Percentiles rank a stretch among this genome's conserved stretches.
phyloP scores from a whole-genome alignment of 176 grass and related monocot genomes.

The Musa acuminata region DNA sequence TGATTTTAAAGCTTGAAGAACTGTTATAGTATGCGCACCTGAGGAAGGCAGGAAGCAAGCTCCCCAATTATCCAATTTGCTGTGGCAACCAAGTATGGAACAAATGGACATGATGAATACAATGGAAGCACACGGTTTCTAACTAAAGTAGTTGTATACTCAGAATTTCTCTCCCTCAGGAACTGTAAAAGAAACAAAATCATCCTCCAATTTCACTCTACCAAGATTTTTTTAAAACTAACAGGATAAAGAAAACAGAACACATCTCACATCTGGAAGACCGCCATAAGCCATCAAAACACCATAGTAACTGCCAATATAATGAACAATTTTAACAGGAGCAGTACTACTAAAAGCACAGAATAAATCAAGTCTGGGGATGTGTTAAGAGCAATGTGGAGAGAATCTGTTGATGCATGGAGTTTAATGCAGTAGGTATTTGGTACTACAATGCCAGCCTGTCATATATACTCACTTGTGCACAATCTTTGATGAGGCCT shows the following conservation, averaged over 20 bases:
- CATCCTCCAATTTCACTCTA: not conserved
- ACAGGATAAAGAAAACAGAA: not conserved
- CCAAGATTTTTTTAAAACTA: not conserved
- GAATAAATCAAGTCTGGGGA: not conserved
- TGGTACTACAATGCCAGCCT: not conserved
- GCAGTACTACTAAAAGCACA: not conserved
- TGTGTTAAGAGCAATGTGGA: not conserved
- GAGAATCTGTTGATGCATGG: too few relatives aligned
- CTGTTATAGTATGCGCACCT: slow-evolving; percentile 25
- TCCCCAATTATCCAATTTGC: slow-evolving; percentile 86
- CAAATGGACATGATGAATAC: slow-evolving; percentile 44
- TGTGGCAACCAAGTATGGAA: slow-evolving; percentile 74
- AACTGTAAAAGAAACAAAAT: slow-evolving; percentile 42
- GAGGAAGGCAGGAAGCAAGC: slow-evolving; percentile 54
- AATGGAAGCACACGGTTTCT: slow-evolving; percentile 66
- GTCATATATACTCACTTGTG: slow-evolving; percentile 44
- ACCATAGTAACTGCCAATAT: slow-evolving; percentile 71
- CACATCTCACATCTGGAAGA: slow-evolving; percentile 74
- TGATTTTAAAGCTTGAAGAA: not conserved
- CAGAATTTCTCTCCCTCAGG: slow-evolving; percentile 49
- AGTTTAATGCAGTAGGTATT: not conserved
- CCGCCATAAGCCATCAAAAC: slow-evolving; percentile 90
- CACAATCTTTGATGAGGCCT: slow-evolving; percentile 49
- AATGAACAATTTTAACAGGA: slow-evolving; percentile 4
- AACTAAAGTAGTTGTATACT: slow-evolving; percentile 51